phyloP scores from a whole-genome alignment of 345 rosid species.

The Citrus glauca region DNA sequence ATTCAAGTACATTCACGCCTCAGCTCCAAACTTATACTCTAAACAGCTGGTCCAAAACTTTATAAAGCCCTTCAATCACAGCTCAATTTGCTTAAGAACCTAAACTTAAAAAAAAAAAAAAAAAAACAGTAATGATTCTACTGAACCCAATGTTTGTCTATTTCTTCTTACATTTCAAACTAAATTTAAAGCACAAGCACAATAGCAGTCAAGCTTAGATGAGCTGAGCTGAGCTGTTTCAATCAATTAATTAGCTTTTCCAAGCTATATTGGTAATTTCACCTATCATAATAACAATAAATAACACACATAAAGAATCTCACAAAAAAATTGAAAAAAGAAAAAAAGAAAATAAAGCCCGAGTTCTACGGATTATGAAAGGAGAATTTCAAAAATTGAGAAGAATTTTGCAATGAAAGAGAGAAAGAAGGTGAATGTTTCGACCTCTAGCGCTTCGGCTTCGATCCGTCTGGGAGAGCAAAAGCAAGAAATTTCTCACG shows the following conservation, averaged over 20 bases:
- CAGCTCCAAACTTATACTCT: background rate
- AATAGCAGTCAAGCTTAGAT: background rate
- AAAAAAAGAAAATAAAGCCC: background rate
- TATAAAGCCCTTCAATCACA: background rate
- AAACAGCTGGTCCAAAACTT: background rate
- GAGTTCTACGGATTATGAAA: background rate
- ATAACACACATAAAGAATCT: background rate
- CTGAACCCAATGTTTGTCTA: background rate
- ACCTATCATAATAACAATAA: background rate
- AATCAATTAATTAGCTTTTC: background rate
- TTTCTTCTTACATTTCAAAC: background rate
- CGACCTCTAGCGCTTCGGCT: constrained; percentile 6
- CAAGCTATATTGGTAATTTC: background rate
- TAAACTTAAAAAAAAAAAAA: background rate
- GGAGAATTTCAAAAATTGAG: background rate
- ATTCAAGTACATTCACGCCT: background rate
- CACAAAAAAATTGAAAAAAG: background rate
- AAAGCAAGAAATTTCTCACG: constrained; percentile 3
- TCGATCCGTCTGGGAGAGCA: constrained; percentile 1
- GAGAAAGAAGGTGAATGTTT: background rate
- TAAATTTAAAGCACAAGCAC: background rate
- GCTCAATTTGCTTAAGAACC: background rate
- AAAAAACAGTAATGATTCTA: background rate
- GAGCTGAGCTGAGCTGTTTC: background rate
- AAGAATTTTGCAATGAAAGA: background rate